Evolutionary conservation across 192 early-diverging fungal genomes (phyloP).

Genomic region (Allomyces macrogynus): DNA sequence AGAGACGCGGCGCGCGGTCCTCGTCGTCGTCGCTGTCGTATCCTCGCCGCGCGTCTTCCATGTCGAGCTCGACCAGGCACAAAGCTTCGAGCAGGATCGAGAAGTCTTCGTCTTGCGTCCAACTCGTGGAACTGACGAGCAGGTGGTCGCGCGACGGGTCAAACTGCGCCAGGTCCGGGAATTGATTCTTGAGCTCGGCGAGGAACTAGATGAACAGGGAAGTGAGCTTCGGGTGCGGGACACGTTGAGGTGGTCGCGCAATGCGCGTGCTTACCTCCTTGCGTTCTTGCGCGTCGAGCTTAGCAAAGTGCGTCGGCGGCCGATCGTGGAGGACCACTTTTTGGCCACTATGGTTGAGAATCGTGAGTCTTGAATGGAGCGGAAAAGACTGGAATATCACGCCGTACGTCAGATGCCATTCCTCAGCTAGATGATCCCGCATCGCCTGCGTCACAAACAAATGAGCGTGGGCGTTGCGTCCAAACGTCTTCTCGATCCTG

Average conservation of each 20-base stretch:
- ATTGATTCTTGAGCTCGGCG: conserved; percentile 7
- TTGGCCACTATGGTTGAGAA: conserved; percentile 25
- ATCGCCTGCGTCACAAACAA: conserved; percentile 72
- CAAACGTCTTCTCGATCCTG: conserved; percentile 41
- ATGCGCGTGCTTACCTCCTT: conserved; percentile 7
- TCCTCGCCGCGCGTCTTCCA: background rate
- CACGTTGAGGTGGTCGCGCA: background rate
- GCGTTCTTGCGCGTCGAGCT: background rate
- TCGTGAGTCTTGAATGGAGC: conserved; percentile 3
- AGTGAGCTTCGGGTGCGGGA: conserved; percentile 1
- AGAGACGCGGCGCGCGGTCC: conserved; percentile 26
- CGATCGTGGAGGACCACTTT: conserved; percentile 64
- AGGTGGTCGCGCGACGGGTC: conserved; percentile 14
- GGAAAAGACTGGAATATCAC: conserved; percentile 3
- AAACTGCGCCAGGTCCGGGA: conserved; percentile 2
- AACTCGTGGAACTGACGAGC: conserved; percentile 73
- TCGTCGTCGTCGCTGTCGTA: conserved; percentile 5
- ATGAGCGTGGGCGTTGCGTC: conserved; percentile 50
- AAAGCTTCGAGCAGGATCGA: conserved; percentile 46
- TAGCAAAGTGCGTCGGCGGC: conserved; percentile 52
- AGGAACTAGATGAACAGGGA: conserved; percentile 14
- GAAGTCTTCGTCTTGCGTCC: conserved; percentile 97
- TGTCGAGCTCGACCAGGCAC: conserved; percentile 1
- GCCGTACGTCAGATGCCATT: conserved; percentile 42
- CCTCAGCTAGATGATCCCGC: conserved; percentile 36